Base-by-base conservation (phyloP, 441 rosid genomes). In the Rhodomyrtus psidioides region DNA sequence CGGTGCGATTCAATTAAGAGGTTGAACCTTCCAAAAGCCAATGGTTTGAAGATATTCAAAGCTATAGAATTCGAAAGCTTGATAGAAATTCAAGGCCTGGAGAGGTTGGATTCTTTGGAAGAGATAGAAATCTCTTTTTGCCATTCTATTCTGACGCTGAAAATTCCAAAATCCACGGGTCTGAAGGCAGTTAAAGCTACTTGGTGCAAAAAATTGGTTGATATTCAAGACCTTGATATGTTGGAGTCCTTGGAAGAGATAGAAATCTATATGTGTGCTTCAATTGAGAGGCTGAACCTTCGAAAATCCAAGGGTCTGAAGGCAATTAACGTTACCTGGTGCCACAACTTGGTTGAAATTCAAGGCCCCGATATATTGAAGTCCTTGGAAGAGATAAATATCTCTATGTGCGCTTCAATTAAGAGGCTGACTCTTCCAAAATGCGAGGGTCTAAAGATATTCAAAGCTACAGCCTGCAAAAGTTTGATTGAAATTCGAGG, bases 261-360 rank as follows among this genome's bases (percentile, higher is more conserved):
- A 9, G 1, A 21, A 0, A 23, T 55, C 26, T 55, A 4, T 23
- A 26, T 4, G 4, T 5, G 44, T 6, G 6, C 44, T 42, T 42
- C 44, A 42, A 42, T 42, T 42, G 44, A 42, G 60, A 57, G 60
- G 28, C 0, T 57, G 3, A 28, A 57, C 16, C 60, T 57, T 26
- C 3, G 15, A 57, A 57, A 26, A 4, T 57, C 28, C 60, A 5
- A 57, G 15, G 60, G 7, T 26, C 4, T 26, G 60, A 57, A 26
- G 28, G 0, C 5, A 26, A 7, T 12, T 57, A 24, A 2, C 12
- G 1, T 5, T 57, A 1, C 7, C 10, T 24, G 1, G 5, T 57
- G 28, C 15, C 4, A 26, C 24, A 57, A 5, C 28, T 57, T 57
- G 26, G 0, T 12, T n/a, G n/a, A n/a, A n/a, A n/a, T n/a, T n/a